Base-by-base conservation (phyloP, 192 early-diverging fungal genomes). In the Ambispora gerdemannii region DNA sequence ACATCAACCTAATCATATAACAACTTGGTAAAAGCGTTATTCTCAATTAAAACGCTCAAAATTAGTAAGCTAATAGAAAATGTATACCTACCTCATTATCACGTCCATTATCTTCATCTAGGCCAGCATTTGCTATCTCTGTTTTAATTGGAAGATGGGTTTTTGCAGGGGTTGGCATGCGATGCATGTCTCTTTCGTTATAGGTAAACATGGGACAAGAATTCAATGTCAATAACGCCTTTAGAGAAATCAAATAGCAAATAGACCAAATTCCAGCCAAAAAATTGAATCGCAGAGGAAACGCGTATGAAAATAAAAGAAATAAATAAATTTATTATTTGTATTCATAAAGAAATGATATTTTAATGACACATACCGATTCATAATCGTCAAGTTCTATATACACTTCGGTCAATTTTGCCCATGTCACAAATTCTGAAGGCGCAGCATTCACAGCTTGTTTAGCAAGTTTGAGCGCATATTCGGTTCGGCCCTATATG, bases 121-220 rank as follows among this genome's bases (percentile, higher is more conserved):
- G 82, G 30, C 81, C 78, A 2, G 82, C 75, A 49, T 77, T 86
- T 22, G 82, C 65, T 34, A 92, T 84, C 52, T 96, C 95, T 4
- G 86, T 84, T 69, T 92, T 92, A 58, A 97, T 85, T 8, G 95
- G 94, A 32, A 96, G 81, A 78, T 97, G 93, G 19, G 91, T 89
- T 49, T 93, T 88, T 11, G 90, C 88, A 11, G 94, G 93, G 6
- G 90, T 77, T 4, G 94, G 96, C 89, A 96, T 94, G 32, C 94
- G 88, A 65, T 93, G 94, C 72, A 90, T 80, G 70, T 97, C 95
- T 50, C 87, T 81, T 67, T 93, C 92, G 52, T 85, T 86, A 77
- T 86, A 96, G 0, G 95, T 94, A 74, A 97, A 98, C 97, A 99
- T 99, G 8, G 97, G 97, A 76, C 97, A 99, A 17, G 95, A 92